These are phyloP conservation scores for Spatholobus suberectus DNA, from an alignment of 306 rosid species.

Conservation along the genomic window DNA sequence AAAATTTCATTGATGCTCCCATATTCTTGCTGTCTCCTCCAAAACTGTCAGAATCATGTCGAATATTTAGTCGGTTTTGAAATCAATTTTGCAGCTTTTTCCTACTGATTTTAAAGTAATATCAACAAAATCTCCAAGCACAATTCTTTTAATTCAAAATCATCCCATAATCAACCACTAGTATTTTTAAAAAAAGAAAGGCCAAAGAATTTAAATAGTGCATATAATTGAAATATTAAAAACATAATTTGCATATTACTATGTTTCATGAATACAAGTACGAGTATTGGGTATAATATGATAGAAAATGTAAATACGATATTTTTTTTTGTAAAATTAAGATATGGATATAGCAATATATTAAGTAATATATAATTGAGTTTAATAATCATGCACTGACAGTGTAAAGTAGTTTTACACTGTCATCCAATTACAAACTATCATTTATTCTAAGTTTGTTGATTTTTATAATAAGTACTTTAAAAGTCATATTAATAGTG, in stretches of 20 bases:
- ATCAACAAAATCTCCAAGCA: not conserved
- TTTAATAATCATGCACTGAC: too few relatives aligned
- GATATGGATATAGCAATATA: not conserved
- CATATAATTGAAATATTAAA: slow-evolving; percentile 2
- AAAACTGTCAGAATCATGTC: slow-evolving; percentile 43
- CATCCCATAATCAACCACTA: slow-evolving; percentile 3
- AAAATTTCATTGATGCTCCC: slow-evolving; percentile 32
- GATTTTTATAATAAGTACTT: too few relatives aligned
- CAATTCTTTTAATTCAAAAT: slow-evolving; percentile 13
- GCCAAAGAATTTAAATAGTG: slow-evolving; percentile 11
- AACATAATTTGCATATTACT: not conserved
- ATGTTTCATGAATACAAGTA: not conserved
- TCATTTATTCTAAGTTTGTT: too few relatives aligned
- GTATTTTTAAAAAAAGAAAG: not conserved
- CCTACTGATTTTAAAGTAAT: slow-evolving; percentile 25
- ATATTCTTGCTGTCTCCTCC: slow-evolving; percentile 45
- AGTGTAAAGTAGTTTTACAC: too few relatives aligned
- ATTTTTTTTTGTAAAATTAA: not conserved
- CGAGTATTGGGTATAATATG: not conserved
- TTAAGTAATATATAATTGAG: not conserved
- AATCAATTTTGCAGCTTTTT: slow-evolving; percentile 35
- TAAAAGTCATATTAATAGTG: too few relatives aligned
- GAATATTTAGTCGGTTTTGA: slow-evolving; percentile 35
- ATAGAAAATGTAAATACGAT: not conserved
- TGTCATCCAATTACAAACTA: too few relatives aligned